Evolutionary conservation across 805 yeast genomes (phyloP).

Genomic region (Teunomyces stri): DNA sequence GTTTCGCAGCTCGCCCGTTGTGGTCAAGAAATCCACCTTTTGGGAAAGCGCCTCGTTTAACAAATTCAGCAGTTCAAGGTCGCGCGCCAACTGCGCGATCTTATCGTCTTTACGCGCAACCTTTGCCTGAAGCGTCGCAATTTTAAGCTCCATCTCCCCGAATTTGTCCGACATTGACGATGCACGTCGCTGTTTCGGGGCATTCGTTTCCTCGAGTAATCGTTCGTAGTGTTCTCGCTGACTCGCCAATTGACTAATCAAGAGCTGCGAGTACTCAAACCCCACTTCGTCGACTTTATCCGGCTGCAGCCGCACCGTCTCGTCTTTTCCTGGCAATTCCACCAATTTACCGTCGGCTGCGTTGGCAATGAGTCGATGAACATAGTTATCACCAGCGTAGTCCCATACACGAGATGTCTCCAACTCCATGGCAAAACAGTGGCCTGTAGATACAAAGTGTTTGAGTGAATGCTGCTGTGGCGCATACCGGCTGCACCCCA

Average conservation of each 20-base stretch:
- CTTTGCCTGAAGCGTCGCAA: conserved; percentile 18
- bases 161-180: conserved; percentile 10
- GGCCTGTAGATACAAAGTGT: conserved; percentile 75
- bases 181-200: conserved; percentile 19
- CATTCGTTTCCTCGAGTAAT: conserved; percentile 22
- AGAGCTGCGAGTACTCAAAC: conserved; percentile 74
- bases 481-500: conserved; percentile 86
- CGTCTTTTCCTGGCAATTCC: conserved; percentile 52
- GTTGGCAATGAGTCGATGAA: conserved; percentile 79
- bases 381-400: conserved; percentile 87
- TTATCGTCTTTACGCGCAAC: conserved; percentile 29
- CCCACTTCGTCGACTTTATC: conserved; percentile 57
- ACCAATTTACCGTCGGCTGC: conserved; percentile 88
- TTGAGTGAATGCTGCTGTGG: conserved; percentile 81
- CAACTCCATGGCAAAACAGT: conserved; percentile 89
- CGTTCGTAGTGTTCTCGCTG: conserved; percentile 81
- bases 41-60: conserved; percentile 39
- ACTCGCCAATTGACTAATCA: conserved; percentile 78
- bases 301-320: neutral
- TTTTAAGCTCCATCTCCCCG: neutral
- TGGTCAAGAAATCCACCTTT: conserved; percentile 35
- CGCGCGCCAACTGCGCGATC: conserved; percentile 25
- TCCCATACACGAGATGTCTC: conserved; percentile 90
- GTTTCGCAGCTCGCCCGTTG: conserved; percentile 25
- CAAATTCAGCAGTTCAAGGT: conserved; percentile 30